These are phyloP conservation scores for Eucalyptus globulus DNA, from an alignment of 345 rosid species.

Conservation along the genomic window DNA sequence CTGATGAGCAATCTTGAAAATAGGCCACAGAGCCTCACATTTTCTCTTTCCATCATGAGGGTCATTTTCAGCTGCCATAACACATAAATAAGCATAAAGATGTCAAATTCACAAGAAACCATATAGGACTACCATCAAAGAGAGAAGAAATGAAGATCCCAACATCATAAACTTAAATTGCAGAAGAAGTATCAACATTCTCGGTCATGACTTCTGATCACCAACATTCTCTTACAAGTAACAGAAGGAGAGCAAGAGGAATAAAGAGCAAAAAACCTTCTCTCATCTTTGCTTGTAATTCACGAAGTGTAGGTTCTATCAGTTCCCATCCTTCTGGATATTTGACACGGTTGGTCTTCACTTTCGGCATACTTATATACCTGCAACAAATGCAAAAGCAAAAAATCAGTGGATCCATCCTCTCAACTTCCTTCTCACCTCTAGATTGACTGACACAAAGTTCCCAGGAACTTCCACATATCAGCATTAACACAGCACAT, in stretches of 20 bases:
- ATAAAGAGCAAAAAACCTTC: conserved; percentile 28
- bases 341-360: conserved; percentile 50
- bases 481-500: not conserved
- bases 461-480: not conserved
- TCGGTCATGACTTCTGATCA: not conserved
- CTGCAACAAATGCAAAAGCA: not conserved
- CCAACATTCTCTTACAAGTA: not conserved
- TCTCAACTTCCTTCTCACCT: not conserved
- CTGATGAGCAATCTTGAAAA: conserved; percentile 68
- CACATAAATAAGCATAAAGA: not conserved
- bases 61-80: conserved; percentile 61
- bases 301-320: conserved; percentile 69
- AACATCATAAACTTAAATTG: not conserved
- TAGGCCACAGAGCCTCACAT: conserved; percentile 73
- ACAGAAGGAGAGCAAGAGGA: not conserved
- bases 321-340: conserved; percentile 81
- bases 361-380: conserved; percentile 50
- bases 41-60: conserved; percentile 77
- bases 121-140: not conserved
- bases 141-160: not conserved
- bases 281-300: conserved; percentile 63
- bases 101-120: not conserved
- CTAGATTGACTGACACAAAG: not conserved
- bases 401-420: not conserved
- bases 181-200: not conserved